Conservation (phyloP, 306 rosid species). For the Fagus sylvatica region DNA sequence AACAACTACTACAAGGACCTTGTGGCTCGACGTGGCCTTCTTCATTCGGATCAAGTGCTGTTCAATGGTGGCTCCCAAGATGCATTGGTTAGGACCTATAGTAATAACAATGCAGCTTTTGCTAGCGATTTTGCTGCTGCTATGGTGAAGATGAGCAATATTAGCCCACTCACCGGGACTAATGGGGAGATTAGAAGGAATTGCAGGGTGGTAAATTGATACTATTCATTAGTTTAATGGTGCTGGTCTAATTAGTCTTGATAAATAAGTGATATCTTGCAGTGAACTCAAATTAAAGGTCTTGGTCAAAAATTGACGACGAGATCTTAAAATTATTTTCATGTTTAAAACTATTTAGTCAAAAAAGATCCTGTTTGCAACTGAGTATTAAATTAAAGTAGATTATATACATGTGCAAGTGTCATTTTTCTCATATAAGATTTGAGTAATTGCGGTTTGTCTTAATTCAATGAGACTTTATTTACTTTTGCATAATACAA, state of each 20-base stretch:
- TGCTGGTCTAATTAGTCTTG: too few species aligned
- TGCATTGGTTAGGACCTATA: slow-evolving; percentile 54
- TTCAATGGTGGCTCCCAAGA: slow-evolving; percentile 62
- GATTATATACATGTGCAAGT: neutral
- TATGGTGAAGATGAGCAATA: slow-evolving; percentile 63
- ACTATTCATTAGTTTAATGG: neutral
- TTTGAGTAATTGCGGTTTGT: too few species aligned
- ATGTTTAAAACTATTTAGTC: neutral
- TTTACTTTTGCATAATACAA: too few species aligned
- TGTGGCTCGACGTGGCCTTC: slow-evolving; percentile 52
- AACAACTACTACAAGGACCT: slow-evolving; percentile 58
- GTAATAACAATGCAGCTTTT: slow-evolving; percentile 31
- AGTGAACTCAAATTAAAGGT: neutral
- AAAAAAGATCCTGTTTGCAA: neutral
- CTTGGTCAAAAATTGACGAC: neutral
- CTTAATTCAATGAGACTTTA: too few species aligned
- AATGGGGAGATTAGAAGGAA: slow-evolving; percentile 64
- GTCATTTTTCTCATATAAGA: too few species aligned
- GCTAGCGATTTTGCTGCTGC: slow-evolving; percentile 61
- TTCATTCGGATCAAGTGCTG: slow-evolving; percentile 77
- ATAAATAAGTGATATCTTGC: too few species aligned
- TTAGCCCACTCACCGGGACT: slow-evolving; percentile 65
- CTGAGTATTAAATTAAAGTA: neutral
- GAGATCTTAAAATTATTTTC: neutral
- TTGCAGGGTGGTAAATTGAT: slow-evolving; percentile 60